Evolutionary conservation across 164 flowering plant genomes (phyloP).

Genomic region (Annona squamosa): DNA sequence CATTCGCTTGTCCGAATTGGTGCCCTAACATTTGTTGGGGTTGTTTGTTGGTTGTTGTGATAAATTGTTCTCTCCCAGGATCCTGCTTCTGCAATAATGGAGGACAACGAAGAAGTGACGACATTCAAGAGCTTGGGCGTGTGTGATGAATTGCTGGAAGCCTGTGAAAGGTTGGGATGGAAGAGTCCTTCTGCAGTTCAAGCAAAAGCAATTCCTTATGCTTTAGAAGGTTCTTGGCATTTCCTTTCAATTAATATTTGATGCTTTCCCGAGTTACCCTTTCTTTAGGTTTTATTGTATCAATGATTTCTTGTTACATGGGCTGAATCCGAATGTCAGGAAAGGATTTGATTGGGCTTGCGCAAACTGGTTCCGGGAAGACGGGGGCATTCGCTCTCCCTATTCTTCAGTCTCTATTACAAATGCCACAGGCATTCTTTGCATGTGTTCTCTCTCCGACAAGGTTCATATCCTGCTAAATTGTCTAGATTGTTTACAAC

Average conservation of each 20-base stretch:
- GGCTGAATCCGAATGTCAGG: slow-evolving; percentile 22
- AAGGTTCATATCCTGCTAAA: slow-evolving; percentile 30
- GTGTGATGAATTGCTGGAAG: slow-evolving; percentile 51
- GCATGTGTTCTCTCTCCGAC: slow-evolving; percentile 87
- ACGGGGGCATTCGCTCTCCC: slow-evolving; percentile 97
- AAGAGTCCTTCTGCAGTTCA: slow-evolving; percentile 66
- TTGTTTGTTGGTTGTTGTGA: too few species aligned
- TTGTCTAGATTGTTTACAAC: not conserved
- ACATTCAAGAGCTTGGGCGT: slow-evolving; percentile 61
- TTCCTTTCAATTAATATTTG: not conserved
- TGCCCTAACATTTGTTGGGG: too few species aligned
- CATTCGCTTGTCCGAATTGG: too few species aligned
- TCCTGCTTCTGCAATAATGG: slow-evolving; percentile 7
- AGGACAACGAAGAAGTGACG: slow-evolving; percentile 30
- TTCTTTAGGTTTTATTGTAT: not conserved
- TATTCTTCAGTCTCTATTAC: slow-evolving; percentile 61
- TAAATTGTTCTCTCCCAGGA: not conserved
- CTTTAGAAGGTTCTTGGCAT: slow-evolving; percentile 49
- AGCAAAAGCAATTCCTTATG: slow-evolving; percentile 67
- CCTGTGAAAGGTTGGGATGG: slow-evolving; percentile 76
- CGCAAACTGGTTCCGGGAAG: slow-evolving; percentile 95
- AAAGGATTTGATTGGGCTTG: slow-evolving; percentile 80
- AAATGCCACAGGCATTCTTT: slow-evolving; percentile 52
- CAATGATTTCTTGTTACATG: not conserved
- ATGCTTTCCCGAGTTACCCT: not conserved